Percentiles rank a stretch among this genome's conserved stretches.
phyloP scores from a whole-genome alignment of 768 basidiomycete genomes.

The Leucocoprinus leucothites region DNA sequence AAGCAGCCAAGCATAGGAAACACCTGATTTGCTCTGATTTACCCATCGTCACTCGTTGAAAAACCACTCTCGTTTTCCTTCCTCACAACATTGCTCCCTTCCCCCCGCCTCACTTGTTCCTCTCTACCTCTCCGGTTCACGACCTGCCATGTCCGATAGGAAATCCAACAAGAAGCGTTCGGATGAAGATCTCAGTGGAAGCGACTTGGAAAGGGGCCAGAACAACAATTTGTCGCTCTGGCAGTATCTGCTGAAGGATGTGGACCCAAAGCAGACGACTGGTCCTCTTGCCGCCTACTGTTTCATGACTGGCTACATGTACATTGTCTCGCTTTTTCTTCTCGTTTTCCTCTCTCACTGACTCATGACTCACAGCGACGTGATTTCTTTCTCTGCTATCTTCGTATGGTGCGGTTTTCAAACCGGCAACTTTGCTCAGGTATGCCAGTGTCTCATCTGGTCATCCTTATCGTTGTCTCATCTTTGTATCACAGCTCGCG shows the following conservation, averaged over 20 bases:
- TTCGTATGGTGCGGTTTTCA: slow-evolving; percentile 88
- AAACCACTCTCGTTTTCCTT: neutral
- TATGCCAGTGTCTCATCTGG: slow-evolving; percentile 21
- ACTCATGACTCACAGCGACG: slow-evolving; percentile 43
- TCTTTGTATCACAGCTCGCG: slow-evolving; percentile 47
- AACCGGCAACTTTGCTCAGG: slow-evolving; percentile 74
- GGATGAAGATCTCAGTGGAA: neutral
- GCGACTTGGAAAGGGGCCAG: slow-evolving; percentile 9
- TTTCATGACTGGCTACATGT: slow-evolving; percentile 81
- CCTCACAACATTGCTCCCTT: neutral
- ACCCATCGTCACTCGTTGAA: neutral
- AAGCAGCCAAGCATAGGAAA: neutral
- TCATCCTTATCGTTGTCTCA: neutral
- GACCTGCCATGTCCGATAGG: too few species aligned
- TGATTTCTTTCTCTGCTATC: slow-evolving; percentile 71
- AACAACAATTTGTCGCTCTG: slow-evolving; percentile 26
- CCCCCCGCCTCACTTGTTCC: too few species aligned
- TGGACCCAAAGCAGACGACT: slow-evolving; percentile 49
- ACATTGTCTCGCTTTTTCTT: slow-evolving; percentile 22
- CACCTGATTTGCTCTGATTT: neutral
- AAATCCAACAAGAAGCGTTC: neutral
- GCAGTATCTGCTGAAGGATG: slow-evolving; percentile 39
- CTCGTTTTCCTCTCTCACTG: neutral
- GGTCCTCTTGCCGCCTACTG: slow-evolving; percentile 60
- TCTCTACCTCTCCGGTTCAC: too few species aligned